These are phyloP conservation scores for Salix koriyanagi DNA, from an alignment of 345 rosid species.

Conservation along the genomic window DNA sequence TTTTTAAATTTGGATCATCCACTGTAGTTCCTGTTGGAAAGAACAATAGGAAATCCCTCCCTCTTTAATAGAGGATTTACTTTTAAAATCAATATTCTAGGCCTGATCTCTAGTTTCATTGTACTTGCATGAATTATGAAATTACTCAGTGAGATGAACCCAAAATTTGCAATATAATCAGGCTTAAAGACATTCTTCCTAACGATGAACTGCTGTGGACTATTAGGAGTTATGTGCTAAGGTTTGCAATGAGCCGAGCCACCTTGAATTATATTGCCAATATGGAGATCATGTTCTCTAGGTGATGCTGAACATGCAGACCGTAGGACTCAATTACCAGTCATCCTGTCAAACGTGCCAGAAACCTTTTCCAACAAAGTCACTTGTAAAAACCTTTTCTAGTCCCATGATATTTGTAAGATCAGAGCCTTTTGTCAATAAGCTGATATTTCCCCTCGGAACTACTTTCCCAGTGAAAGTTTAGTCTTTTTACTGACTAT, in stretches of 20 bases:
- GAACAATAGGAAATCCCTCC: neutral
- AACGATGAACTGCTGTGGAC: neutral
- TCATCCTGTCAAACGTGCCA: neutral
- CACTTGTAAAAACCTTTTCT: conserved; percentile 2
- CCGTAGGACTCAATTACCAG: neutral
- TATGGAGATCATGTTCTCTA: neutral
- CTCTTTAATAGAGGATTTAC: too few species aligned
- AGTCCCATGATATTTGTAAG: neutral
- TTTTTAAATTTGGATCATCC: neutral
- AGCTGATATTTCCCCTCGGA: neutral
- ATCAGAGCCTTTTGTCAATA: neutral
- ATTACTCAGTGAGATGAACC: conserved; percentile 1
- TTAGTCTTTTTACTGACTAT: neutral
- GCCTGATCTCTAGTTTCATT: neutral
- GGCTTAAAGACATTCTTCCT: neutral
- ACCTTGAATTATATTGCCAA: neutral
- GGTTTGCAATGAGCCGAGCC: conserved; percentile 2
- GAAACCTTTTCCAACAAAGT: conserved; percentile 17
- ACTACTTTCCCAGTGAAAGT: neutral
- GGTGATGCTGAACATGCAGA: neutral
- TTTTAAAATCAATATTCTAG: neutral
- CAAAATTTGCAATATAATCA: neutral
- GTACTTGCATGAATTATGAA: conserved; percentile 11
- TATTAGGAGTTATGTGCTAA: neutral
- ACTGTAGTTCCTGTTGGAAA: neutral